Conservation (phyloP, 1,284 basidiomycete species). For the Heimioporus retisporus region DNA sequence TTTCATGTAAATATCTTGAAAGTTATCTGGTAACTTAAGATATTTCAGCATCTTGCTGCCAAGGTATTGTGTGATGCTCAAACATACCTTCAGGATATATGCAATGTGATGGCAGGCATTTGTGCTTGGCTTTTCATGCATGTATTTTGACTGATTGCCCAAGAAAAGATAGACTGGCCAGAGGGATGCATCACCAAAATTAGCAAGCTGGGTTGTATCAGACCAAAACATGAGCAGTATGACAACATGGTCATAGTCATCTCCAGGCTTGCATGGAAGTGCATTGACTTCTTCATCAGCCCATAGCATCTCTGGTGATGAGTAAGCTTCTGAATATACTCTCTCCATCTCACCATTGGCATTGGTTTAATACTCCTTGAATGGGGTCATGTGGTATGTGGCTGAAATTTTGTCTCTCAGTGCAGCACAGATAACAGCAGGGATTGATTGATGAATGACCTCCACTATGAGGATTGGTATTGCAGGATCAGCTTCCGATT, state of each 20-base stretch:
- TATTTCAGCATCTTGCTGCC: not conserved
- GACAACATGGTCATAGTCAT: conserved; percentile 19
- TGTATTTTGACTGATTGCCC: conserved; percentile 31
- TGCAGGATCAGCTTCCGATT: not conserved
- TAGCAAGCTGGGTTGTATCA: conserved; percentile 39
- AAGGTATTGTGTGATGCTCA: not conserved
- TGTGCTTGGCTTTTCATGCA: conserved; percentile 6
- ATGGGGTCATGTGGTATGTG: conserved; percentile 11
- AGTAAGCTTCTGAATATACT: conserved; percentile 31
- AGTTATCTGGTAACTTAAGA: not conserved
- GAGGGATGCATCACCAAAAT: conserved; percentile 23
- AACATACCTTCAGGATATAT: conserved; percentile 44
- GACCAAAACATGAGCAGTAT: conserved; percentile 44
- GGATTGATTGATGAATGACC: not conserved
- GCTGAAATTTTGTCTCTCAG: not conserved
- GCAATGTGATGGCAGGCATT: conserved; percentile 42
- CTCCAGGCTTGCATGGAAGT: conserved; percentile 19
- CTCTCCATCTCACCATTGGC: conserved; percentile 3
- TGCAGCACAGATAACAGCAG: not conserved
- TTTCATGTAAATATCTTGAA: not conserved
- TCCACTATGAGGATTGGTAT: not conserved
- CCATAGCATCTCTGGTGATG: conserved; percentile 26
- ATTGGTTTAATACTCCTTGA: conserved; percentile 28
- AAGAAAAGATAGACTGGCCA: conserved; percentile 46
- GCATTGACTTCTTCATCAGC: conserved; percentile 26